phyloP scores from a whole-genome alignment of 2,329 filamentous ascomycete genomes.

The Lasiodiplodia citricola region DNA sequence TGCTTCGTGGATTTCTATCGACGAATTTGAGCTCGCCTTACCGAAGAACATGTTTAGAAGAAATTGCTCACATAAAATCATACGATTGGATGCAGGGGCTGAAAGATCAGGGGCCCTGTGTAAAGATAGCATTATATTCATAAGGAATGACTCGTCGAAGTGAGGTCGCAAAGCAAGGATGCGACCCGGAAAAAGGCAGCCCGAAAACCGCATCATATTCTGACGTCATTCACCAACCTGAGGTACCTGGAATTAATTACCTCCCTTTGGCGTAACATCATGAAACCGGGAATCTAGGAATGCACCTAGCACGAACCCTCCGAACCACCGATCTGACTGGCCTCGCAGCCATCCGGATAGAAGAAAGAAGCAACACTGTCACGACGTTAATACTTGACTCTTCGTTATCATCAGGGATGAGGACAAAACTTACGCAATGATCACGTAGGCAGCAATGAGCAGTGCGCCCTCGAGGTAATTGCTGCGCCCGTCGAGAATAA shows the following conservation, averaged over 20 bases:
- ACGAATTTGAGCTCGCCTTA: no score
- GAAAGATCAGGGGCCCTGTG: no score
- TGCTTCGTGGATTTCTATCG: no score
- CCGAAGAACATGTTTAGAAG: not conserved
- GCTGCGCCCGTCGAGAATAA: constrained; percentile 81
- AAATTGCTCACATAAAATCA: not conserved
- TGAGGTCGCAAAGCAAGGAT: not conserved
- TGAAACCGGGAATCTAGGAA: not conserved
- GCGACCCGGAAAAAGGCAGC: not conserved
- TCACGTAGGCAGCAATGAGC: constrained; percentile 77
- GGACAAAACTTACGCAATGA: constrained; percentile 64
- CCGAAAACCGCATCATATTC: not conserved
- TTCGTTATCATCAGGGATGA: no score
- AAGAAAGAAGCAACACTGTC: constrained; percentile 53
- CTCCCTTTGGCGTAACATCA: not conserved
- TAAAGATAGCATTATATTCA: not conserved
- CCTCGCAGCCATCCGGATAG: constrained; percentile 51
- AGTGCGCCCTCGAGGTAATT: constrained; percentile 82
- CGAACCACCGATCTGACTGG: constrained; percentile 52
- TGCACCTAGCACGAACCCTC: constrained; percentile 31
- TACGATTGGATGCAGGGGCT: not conserved
- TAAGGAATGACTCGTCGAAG: not conserved
- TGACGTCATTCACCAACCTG: not conserved
- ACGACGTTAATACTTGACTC: not conserved
- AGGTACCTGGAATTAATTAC: not conserved